A percentile compares a stretch with the other conserved stretches of the same genome.
These are phyloP conservation scores for Acaromyces ingoldii DNA, from an alignment of 1,284 basidiomycete genomes.

Conservation along the genomic window DNA sequence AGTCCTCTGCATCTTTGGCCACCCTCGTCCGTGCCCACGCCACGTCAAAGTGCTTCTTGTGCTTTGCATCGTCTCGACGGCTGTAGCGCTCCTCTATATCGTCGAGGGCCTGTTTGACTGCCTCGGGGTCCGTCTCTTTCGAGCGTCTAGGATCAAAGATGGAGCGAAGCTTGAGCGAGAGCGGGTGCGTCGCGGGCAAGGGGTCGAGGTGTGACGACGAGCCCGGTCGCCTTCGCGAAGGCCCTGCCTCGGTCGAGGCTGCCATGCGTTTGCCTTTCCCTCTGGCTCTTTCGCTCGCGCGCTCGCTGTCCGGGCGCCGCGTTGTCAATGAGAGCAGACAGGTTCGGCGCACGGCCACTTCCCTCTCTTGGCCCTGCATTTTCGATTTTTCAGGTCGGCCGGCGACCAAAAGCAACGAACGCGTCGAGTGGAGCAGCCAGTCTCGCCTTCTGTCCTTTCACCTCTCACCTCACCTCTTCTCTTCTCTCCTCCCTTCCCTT, in stretches of 20 bases:
- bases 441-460: no score
- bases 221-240: constrained; percentile 1
- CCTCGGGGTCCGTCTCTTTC: constrained; percentile 57
- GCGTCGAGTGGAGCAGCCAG: no score
- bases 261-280: neutral
- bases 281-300: neutral
- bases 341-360: no score
- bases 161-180: constrained; percentile 6
- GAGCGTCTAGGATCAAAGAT: constrained; percentile 3
- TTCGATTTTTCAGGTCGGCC: no score
- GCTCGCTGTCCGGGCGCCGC: neutral
- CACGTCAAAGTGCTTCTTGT: neutral
- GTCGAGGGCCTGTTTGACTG: constrained; percentile 67
- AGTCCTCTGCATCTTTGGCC: constrained; percentile 2
- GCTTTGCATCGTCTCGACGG: neutral
- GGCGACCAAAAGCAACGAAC: no score
- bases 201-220: constrained; percentile 1
- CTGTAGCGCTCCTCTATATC: constrained; percentile 12
- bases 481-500: no score
- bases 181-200: constrained; percentile 6
- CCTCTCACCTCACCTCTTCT: no score
- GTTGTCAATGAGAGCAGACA: neutral
- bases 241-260: neutral
- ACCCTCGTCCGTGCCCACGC: neutral
- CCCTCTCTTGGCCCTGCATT: no score